phyloP scores from a whole-genome alignment of 2,329 filamentous ascomycete genomes.

The Seiridium unicorne region DNA sequence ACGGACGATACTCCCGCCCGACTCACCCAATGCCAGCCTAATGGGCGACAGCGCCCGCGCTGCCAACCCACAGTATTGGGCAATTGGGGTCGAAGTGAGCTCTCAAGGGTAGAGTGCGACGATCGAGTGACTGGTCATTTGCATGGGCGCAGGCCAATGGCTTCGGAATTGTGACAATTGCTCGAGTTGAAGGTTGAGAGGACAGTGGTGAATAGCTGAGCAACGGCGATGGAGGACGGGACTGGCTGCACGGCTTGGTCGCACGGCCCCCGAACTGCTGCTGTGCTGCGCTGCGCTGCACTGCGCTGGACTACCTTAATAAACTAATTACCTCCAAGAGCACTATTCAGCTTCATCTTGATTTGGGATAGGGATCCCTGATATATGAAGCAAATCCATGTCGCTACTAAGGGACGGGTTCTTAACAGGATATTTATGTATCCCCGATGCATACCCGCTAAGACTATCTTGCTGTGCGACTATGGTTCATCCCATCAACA shows the following conservation, averaged over 20 bases:
- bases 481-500: neutral
- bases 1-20: neutral
- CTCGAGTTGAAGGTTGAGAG: neutral
- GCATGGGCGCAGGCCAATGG: slow-evolving; percentile 5
- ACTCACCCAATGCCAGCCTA: slow-evolving; percentile 1
- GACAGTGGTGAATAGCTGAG: neutral
- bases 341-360: too few species aligned
- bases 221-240: neutral
- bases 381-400: too few species aligned
- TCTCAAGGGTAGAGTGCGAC: neutral
- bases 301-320: too few species aligned
- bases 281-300: too few species aligned
- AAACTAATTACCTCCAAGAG: too few species aligned
- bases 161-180: neutral
- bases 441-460: neutral
- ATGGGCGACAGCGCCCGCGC: slow-evolving; percentile 8
- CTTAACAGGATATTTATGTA: too few species aligned
- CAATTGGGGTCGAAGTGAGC: slow-evolving; percentile 1
- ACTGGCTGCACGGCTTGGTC: too few species aligned
- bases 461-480: neutral
- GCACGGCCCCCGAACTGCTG: too few species aligned
- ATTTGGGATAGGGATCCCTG: too few species aligned
- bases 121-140: neutral
- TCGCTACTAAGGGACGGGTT: too few species aligned
- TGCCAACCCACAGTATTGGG: slow-evolving; percentile 3